A percentile compares a stretch with the other conserved stretches of the same genome.
phyloP scores from a whole-genome alignment of 2,329 filamentous ascomycete species.

The Hypoxylon sp. region DNA sequence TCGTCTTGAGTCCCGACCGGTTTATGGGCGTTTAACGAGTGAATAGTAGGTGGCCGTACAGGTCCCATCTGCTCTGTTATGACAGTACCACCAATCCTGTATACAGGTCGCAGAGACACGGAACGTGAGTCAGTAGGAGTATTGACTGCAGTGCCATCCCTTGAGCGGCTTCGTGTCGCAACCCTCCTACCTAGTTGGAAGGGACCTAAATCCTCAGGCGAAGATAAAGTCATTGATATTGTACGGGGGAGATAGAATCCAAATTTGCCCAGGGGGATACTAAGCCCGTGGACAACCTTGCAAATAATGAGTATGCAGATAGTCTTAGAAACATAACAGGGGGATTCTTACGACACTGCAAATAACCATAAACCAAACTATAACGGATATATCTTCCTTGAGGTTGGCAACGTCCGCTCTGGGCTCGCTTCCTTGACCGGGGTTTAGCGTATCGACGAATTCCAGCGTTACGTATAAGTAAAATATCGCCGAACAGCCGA shows the following conservation, averaged over 20 bases:
- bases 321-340: neutral
- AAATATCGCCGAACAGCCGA: constrained; percentile 89
- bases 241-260: constrained; percentile 70
- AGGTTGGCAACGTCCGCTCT: constrained; percentile 73
- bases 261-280: constrained; percentile 78
- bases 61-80: constrained; percentile 39
- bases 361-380: constrained; percentile 87
- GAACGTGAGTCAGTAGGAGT: constrained; percentile 30
- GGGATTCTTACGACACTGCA: constrained; percentile 76
- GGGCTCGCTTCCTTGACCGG: constrained; percentile 61
- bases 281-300: constrained; percentile 81
- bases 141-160: constrained; percentile 22
- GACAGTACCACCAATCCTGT: constrained; percentile 53
- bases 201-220: constrained; percentile 35
- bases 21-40: constrained; percentile 8
- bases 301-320: constrained; percentile 21
- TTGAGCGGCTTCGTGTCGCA: constrained; percentile 35
- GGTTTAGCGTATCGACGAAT: constrained; percentile 68
- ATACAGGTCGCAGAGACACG: constrained; percentile 45
- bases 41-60: constrained; percentile 1
- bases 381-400: constrained; percentile 71
- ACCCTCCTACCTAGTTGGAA: constrained; percentile 32
- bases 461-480: constrained; percentile 85
- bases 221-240: constrained; percentile 62
- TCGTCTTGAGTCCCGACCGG: neutral